A percentile compares a stretch with the other conserved stretches of the same genome.
Conservation (phyloP, 164 flowering plant species). For the Echeveria elegans region DNA sequence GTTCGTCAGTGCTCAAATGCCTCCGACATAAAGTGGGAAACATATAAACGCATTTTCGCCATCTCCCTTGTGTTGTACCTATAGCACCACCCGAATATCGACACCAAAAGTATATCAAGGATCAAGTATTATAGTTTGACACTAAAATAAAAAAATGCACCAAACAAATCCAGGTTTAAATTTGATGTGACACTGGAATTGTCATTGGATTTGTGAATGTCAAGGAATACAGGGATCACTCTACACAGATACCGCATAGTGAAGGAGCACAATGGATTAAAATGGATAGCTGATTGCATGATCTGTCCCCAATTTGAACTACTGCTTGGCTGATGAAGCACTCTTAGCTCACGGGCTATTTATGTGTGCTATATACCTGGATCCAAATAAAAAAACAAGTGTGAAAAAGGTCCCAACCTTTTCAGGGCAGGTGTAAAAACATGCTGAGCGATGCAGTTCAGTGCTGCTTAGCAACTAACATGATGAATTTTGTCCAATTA, state of each 20-base stretch:
- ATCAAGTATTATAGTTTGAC: neutral
- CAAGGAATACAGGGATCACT: neutral
- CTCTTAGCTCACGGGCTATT: neutral
- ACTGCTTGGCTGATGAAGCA: neutral
- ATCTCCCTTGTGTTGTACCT: too few species aligned
- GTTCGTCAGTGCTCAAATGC: neutral
- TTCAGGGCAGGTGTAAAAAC: neutral
- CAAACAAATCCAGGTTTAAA: too few species aligned
- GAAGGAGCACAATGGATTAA: slow-evolving; percentile 15
- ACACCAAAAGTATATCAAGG: neutral
- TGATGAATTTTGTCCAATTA: too few species aligned
- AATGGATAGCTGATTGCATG: slow-evolving; percentile 26
- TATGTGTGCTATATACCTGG: neutral
- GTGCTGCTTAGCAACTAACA: neutral
- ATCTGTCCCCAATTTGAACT: neutral
- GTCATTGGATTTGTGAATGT: too few species aligned
- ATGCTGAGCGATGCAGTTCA: neutral
- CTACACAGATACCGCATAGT: neutral
- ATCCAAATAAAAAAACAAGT: neutral
- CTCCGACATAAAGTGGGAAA: too few species aligned
- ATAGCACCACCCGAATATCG: too few species aligned
- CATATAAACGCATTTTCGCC: too few species aligned
- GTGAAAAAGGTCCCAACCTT: neutral
- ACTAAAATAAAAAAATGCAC: too few species aligned
- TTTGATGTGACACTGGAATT: too few species aligned